Base-by-base conservation (phyloP, 1,284 basidiomycete genomes). In the Puccinia brachypodii region DNA sequence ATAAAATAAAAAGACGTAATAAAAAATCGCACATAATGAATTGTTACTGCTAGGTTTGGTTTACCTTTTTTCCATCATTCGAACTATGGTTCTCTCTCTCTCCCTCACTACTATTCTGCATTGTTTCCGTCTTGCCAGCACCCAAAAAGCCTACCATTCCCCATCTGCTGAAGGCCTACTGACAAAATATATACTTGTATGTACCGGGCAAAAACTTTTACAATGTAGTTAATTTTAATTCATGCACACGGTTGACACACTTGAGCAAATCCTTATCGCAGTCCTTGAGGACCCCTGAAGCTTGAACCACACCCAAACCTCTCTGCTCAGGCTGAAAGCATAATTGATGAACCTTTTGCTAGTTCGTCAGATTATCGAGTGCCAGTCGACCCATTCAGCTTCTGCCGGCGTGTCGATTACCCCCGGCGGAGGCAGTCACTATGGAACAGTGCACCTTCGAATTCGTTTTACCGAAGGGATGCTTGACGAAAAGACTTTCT, bases 221-320 rank as follows among this genome's bases (percentile, higher is more conserved):
- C 36, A 64, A 38, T 40, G 62, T 64, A 64, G 62, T 40, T n/a
- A 64, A 38, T 71, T 47, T 71, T 71, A 28, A 28, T 64, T 28
- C 16, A 28, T 71, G 2, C 38, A 47, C 47, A 22, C 36, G 28
- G 25, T 64, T 64, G 31, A 11, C 36, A 6, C 14, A 33, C 42
- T 71, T 71, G 16, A 28, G 68, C 68, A 44, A 71, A 31, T 28
- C 47, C 22, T 50, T 22, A 9, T 50, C 11, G 9, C 47, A 50
- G 22, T 11, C 9, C 47, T 50, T 50, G 9, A n/a, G n/a, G n/a
- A n/a, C 47, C 47, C 47, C 47, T 50, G 11, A 50, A 50, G 47
- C 47, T 50, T 50, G 47, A 50, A 50, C 47, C 22, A 50, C 22
- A 50, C 47, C 22, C n/a, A n/a, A n/a, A n/a, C n/a, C n/a, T n/a